Percentiles rank a stretch among this genome's conserved stretches.
These are phyloP conservation scores for Calonectria hawksworthii DNA, from an alignment of 2,329 filamentous ascomycete species.

Conservation along the genomic window DNA sequence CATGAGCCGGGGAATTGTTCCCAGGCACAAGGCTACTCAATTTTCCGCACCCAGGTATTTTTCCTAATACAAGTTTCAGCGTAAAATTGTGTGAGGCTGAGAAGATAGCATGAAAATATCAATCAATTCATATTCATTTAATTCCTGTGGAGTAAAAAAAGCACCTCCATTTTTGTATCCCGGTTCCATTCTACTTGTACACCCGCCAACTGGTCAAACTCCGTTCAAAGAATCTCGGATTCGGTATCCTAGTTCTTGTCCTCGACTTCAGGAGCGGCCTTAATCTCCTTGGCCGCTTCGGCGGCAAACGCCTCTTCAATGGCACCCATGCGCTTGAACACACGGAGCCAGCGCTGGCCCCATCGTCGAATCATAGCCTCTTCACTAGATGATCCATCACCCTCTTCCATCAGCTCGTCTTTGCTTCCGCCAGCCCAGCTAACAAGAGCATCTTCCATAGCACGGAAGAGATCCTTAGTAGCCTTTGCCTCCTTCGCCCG, in stretches of 20 bases:
- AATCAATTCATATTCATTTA: slow-evolving; percentile 5
- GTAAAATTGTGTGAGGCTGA: too few relatives aligned
- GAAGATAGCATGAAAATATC: not conserved
- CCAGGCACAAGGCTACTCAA: too few relatives aligned
- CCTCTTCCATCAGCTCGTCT: slow-evolving; percentile 81
- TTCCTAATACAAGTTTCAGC: not conserved
- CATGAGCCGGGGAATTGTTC: too few relatives aligned
- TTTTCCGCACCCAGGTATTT: too few relatives aligned
- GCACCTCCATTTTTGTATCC: slow-evolving; percentile 24
- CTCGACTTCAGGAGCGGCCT: slow-evolving; percentile 34
- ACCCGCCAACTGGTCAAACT: slow-evolving; percentile 4
- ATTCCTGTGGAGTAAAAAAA: slow-evolving; percentile 4
- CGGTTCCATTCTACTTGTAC: slow-evolving; percentile 30
- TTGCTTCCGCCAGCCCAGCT: slow-evolving; percentile 81
- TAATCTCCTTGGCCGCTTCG: slow-evolving; percentile 50
- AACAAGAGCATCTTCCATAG: slow-evolving; percentile 83
- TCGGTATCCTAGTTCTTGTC: slow-evolving; percentile 36
- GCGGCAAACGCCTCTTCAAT: slow-evolving; percentile 82
- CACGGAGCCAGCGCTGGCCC: slow-evolving; percentile 88
- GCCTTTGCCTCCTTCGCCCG: slow-evolving; percentile 77
- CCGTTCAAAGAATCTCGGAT: slow-evolving; percentile 30
- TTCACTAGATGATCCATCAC: slow-evolving; percentile 69
- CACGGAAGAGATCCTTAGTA: slow-evolving; percentile 84
- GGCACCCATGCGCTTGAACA: slow-evolving; percentile 84
- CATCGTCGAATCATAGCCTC: slow-evolving; percentile 80